Conservation (phyloP, 2,329 filamentous ascomycete species). For the Fragosphaeria purpurea region DNA sequence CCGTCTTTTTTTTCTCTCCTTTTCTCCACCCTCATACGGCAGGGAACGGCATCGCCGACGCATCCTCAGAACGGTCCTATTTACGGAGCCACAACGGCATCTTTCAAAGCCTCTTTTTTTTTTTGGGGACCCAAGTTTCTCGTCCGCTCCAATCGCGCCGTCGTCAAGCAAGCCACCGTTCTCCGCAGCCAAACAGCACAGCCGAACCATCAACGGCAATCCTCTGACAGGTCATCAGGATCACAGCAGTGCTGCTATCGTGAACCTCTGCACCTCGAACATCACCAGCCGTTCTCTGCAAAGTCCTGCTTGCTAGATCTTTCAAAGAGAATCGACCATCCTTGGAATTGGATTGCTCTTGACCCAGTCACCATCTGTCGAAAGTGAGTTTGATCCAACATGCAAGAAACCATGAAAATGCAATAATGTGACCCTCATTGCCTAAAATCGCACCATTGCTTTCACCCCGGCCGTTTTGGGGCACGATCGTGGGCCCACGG, state of each 20-base stretch:
- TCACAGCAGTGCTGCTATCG: slow-evolving; percentile 16
- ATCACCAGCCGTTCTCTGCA: slow-evolving; percentile 6
- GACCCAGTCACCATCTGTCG: not conserved
- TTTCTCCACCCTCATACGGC: slow-evolving; percentile 1
- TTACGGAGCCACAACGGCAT: no score
- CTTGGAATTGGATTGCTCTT: slow-evolving; percentile 8
- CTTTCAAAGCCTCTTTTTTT: no score
- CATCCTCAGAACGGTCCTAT: not conserved
- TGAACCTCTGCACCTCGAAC: no score
- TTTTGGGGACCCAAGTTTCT: no score
- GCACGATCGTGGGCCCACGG: no score
- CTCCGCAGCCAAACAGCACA: no score
- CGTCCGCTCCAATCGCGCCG: no score
- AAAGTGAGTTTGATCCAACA: not conserved
- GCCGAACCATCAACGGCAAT: not conserved
- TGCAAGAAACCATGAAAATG: no score
- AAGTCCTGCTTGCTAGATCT: not conserved
- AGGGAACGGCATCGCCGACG: not conserved
- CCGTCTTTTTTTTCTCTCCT: not conserved
- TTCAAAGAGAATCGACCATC: not conserved
- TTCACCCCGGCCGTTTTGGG: no score
- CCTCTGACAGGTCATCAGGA: slow-evolving; percentile 15
- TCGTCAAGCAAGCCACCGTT: no score
- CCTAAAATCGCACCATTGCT: no score
- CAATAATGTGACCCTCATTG: no score